phyloP scores from a whole-genome alignment of 1,139 yeast species.

The Magnusiomyces clavatus region DNA sequence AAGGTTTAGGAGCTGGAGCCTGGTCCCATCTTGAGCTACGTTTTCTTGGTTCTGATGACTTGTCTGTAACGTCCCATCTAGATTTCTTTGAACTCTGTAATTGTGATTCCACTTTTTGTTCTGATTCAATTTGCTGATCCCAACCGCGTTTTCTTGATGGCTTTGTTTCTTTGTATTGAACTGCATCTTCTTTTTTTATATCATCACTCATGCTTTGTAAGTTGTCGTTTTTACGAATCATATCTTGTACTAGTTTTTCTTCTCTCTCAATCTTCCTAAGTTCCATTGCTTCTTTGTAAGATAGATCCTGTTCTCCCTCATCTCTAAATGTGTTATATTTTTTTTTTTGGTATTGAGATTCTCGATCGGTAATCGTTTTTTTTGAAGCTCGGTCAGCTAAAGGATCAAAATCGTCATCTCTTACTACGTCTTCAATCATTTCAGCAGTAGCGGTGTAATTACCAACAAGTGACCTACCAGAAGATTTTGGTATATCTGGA shows the following conservation, averaged over 20 bases:
- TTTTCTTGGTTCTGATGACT: slow-evolving; percentile 7
- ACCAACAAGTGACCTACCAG: slow-evolving; percentile 21
- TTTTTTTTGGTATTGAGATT: slow-evolving; percentile 39
- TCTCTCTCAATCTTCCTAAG: slow-evolving; percentile 30
- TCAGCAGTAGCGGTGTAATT: slow-evolving; percentile 30
- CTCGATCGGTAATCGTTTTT: slow-evolving; percentile 32
- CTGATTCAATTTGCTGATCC: slow-evolving; percentile 17
- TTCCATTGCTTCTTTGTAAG: slow-evolving; percentile 26
- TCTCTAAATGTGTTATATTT: slow-evolving; percentile 32
- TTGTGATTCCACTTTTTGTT: slow-evolving; percentile 10
- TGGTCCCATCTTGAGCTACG: slow-evolving; percentile 28
- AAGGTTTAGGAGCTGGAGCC: slow-evolving; percentile 30
- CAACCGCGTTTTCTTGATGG: slow-evolving; percentile 11
- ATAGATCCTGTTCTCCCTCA: slow-evolving; percentile 16
- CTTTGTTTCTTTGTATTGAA: slow-evolving; percentile 4
- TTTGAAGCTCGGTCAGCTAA: slow-evolving; percentile 29
- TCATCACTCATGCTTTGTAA: neutral
- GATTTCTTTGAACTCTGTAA: slow-evolving; percentile 13
- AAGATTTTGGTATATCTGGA: neutral
- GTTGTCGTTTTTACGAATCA: slow-evolving; percentile 21
- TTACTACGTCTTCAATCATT: slow-evolving; percentile 28
- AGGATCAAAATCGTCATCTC: slow-evolving; percentile 35
- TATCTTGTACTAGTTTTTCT: slow-evolving; percentile 25
- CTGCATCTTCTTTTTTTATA: no score
- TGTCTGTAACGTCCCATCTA: slow-evolving; percentile 20